Base-by-base conservation (phyloP, 345 rosid species). In the Eutrema japonicum region DNA sequence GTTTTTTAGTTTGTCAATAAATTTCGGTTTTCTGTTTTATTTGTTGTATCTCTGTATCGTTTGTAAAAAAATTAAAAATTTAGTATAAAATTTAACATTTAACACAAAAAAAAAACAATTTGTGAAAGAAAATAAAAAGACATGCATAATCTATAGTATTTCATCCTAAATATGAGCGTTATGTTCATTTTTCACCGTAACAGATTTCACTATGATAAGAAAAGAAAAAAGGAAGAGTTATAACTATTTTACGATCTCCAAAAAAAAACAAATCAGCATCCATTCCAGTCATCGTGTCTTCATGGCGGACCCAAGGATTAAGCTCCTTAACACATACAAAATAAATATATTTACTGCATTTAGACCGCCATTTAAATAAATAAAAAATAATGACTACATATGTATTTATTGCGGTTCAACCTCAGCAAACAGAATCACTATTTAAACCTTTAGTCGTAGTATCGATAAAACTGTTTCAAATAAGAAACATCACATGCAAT, bases 401-500 rank as follows among this genome's bases (percentile, higher is more conserved):
- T 10, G 42, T 68, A 43, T 60, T 68, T 52, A 75, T 53, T 50
- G 68, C 29, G 32, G 68, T 59, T 74, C 68, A 52, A 75, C 57
- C 54, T 33, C 69, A 60, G 63, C 78, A 68, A 75, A 68, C 57
- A 68, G 74, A 75, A 68, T 68, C 71, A 69, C 75, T 62, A 18
- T 76, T 62, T 62, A 76, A 70, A 76, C 59, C 56, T 70, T 64
- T 30, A 70, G 60, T 69, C 59, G 45, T 63, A 63, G 52, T 26
- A 69, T 68, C 45, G 13, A 62, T 62, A 27, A 52, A 63, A 76
- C 75, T 76, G 66, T 76, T 76, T 40, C 38, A 22, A 63, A 47
- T 63, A 70, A 70, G 74, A 63, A 76, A 30, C 40, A 37, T 69
- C 79, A 76, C 79, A 76, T 76, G 79, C 79, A 69, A 75, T 68